Conservation (phyloP, 2,329 filamentous ascomycete species). For the Fusarium albidum region DNA sequence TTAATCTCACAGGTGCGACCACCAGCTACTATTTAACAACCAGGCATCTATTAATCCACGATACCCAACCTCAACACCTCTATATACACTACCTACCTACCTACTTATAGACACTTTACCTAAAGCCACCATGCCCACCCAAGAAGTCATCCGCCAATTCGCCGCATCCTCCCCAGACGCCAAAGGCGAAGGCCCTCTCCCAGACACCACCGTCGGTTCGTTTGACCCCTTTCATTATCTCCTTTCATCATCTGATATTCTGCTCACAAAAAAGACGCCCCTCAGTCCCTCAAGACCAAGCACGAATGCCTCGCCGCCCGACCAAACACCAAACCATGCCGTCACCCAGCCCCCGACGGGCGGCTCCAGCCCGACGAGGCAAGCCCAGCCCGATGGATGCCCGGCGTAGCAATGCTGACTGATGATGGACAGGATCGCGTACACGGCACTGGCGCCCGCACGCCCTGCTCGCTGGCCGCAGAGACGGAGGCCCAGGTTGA, state of each 20-base stretch:
- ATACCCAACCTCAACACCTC: too few relatives aligned
- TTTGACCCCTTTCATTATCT: background rate
- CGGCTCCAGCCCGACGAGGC: conserved; percentile 25
- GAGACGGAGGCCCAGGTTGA: conserved; percentile 38
- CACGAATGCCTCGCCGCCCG: conserved; percentile 38
- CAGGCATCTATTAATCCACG: too few relatives aligned
- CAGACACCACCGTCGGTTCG: conserved; percentile 19
- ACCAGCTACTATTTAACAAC: too few relatives aligned
- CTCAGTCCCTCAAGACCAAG: conserved; percentile 38
- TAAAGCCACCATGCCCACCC: conserved; percentile 28
- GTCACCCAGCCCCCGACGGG: conserved; percentile 1
- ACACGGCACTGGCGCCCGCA: conserved; percentile 35
- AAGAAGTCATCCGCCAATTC: conserved; percentile 34
- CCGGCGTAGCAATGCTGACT: background rate
- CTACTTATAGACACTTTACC: too few relatives aligned
- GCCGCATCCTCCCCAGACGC: conserved; percentile 17
- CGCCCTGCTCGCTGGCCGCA: conserved; percentile 36
- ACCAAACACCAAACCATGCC: conserved; percentile 10
- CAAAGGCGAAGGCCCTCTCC: conserved; percentile 33
- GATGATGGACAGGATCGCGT: conserved; percentile 31
- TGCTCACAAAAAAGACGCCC: background rate
- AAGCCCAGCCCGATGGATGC: too few relatives aligned
- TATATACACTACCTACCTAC: too few relatives aligned
- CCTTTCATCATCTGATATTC: too few relatives aligned
- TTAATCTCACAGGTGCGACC: too few relatives aligned